Percentiles rank a stretch among this genome's conserved stretches.
These are phyloP conservation scores for Mycena alexandri DNA, from an alignment of 768 basidiomycete species.

Conservation along the genomic window DNA sequence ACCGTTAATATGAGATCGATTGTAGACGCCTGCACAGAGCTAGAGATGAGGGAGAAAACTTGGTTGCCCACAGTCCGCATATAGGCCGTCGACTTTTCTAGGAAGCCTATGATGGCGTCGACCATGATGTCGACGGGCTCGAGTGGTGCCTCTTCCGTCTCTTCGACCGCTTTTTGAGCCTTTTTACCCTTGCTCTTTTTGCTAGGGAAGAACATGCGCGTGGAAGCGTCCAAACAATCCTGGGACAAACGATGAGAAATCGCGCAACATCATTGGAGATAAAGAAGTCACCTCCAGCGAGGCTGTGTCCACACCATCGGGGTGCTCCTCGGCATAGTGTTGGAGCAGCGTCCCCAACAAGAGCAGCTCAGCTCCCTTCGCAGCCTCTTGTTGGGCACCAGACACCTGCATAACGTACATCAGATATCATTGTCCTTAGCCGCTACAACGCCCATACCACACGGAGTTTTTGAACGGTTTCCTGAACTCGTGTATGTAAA, in stretches of 20 bases:
- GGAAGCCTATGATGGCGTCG: slow-evolving; percentile 89
- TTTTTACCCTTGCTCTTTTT: slow-evolving; percentile 54
- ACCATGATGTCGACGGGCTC: slow-evolving; percentile 87
- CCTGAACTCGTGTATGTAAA: slow-evolving; percentile 60
- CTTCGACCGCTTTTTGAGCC: slow-evolving; percentile 51
- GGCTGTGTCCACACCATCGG: slow-evolving; percentile 58
- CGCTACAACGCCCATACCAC: slow-evolving; percentile 51
- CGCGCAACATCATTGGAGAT: background rate
- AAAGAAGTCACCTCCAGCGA: slow-evolving; percentile 69
- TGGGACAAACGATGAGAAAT: slow-evolving; percentile 44
- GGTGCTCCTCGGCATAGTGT: slow-evolving; percentile 73
- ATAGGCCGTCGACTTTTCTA: slow-evolving; percentile 87
- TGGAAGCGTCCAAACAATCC: slow-evolving; percentile 72
- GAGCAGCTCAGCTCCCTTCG: slow-evolving; percentile 79
- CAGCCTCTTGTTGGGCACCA: slow-evolving; percentile 62
- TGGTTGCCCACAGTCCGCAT: slow-evolving; percentile 85
- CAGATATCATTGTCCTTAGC: background rate
- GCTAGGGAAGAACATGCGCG: slow-evolving; percentile 61
- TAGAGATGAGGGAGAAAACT: slow-evolving; percentile 80
- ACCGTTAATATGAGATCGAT: slow-evolving; percentile 87
- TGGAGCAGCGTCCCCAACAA: slow-evolving; percentile 78
- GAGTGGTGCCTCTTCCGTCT: slow-evolving; percentile 54
- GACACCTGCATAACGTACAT: slow-evolving; percentile 46
- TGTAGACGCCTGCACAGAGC: slow-evolving; percentile 74
- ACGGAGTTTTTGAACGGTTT: slow-evolving; percentile 56